Evolutionary conservation across 179 eudicot genomes (phyloP), one percentile per base, ranked within the genome.

Genomic region (Drosera spatulata): DNA sequence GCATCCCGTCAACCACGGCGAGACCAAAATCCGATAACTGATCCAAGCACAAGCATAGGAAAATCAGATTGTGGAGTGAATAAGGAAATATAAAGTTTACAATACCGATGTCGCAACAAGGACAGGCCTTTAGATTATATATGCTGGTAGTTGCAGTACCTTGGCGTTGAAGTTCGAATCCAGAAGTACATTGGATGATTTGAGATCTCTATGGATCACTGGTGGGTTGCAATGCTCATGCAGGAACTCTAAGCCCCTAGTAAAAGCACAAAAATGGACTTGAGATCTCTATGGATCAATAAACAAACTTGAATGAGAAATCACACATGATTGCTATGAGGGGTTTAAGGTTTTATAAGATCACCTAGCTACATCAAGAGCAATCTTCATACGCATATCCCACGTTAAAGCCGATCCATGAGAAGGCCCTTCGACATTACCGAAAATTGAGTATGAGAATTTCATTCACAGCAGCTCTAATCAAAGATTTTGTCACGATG

Each of bases 11-110:
- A 12, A 75, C 66, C 41, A 90, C 52, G 2, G 99, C 99, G 8
- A 83, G 81, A 50, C 97, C 97, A 61, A 94, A 90, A 77, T 87
- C 95, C 41, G 95, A 85, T 49, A 94, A 83, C 99, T 94, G 72
- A 63, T 50, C 45, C 46, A 41, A 42, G 12, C 41, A 56, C 67
- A 55, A 55, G 56, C 38, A 13, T 10, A 39, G 11, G 44, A 39
- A 39, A 39, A 41, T 62, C 49, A 48, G 41, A 15, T 7, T 4
- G 22, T 40, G 10, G 14, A 46, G 56, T 37, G 40, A 39, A 53
- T 4, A 53, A 5, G 33, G 56, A 53, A 7, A 1, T 22, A 22
- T 22, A 22, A 22, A 22, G 33, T 22, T 22, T 22, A 22, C 33
- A 22, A 22, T 22, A 22, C 33, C 33, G 33, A 22, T 22, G 33